phyloP scores from a whole-genome alignment of 352 stramenopile genomes.

The Globisporangium middletonii region DNA sequence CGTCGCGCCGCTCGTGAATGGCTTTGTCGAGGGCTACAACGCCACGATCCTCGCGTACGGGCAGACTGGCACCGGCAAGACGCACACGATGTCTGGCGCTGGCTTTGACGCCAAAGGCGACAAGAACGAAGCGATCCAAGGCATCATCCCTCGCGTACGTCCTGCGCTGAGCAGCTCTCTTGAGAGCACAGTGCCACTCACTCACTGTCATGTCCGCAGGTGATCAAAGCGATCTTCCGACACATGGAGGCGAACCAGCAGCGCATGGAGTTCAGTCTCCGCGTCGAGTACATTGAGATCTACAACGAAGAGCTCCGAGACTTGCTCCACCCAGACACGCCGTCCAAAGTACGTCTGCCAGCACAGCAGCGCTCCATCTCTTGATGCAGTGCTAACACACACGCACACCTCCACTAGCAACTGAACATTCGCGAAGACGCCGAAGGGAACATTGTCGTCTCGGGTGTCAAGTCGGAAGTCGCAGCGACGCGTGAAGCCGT shows the following conservation, averaged over 20 bases:
- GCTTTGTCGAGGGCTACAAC: constrained; percentile 84
- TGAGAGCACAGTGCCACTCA: neutral
- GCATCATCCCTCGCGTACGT: constrained; percentile 83
- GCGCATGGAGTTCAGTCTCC: constrained; percentile 78
- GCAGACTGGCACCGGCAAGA: constrained; percentile 92
- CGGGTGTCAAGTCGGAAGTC: constrained; percentile 77
- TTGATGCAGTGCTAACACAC: neutral
- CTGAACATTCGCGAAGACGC: constrained; percentile 74
- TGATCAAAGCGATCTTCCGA: constrained; percentile 71
- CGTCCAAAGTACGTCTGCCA: constrained; percentile 37
- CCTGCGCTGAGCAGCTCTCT: constrained; percentile 1
- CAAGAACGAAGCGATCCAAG: constrained; percentile 51
- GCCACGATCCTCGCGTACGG: constrained; percentile 81
- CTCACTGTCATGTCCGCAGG: constrained; percentile 13
- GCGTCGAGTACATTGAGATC: constrained; percentile 96
- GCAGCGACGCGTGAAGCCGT: constrained; percentile 77
- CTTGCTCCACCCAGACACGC: constrained; percentile 84
- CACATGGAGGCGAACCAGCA: constrained; percentile 41
- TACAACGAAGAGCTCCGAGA: constrained; percentile 98
- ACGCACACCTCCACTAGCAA: constrained; percentile 23
- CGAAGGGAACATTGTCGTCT: constrained; percentile 73
- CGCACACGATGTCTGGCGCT: constrained; percentile 90
- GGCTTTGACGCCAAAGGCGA: constrained; percentile 50
- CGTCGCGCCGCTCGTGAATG: constrained; percentile 60
- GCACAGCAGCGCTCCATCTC: no score